A percentile compares a stretch with the other conserved stretches of the same genome.
phyloP scores from a whole-genome alignment of 495 filamentous ascomycete species.

The Xylaria scruposa region DNA sequence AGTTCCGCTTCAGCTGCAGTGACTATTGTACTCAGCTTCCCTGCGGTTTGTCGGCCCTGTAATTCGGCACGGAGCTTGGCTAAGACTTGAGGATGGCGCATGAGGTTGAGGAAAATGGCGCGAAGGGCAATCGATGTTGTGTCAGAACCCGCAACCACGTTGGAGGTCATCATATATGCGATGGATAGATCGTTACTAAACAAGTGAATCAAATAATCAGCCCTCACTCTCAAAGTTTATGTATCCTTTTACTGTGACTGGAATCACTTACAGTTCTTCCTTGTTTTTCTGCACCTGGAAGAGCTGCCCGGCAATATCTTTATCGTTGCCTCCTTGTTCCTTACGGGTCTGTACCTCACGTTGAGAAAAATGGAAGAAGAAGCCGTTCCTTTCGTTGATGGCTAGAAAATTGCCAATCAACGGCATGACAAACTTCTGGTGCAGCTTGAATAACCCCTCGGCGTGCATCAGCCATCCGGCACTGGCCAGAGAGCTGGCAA shows the following conservation, averaged over 20 bases:
- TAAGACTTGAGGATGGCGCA: neutral
- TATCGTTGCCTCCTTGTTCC: slow-evolving; percentile 9
- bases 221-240: neutral
- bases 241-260: neutral
- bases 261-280: slow-evolving; percentile 13
- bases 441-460: neutral
- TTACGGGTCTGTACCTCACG: slow-evolving; percentile 11
- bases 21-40: neutral
- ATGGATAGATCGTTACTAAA: slow-evolving; percentile 11
- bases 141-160: slow-evolving; percentile 24
- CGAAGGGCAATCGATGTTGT: slow-evolving; percentile 19
- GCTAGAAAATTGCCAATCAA: slow-evolving; percentile 14
- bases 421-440: slow-evolving; percentile 16
- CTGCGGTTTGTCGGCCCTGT: neutral
- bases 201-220: neutral
- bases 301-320: slow-evolving; percentile 17
- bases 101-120: slow-evolving; percentile 16
- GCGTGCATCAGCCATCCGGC: slow-evolving; percentile 18
- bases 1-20: neutral
- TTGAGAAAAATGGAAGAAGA: slow-evolving; percentile 18
- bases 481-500: neutral
- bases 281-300: slow-evolving; percentile 18
- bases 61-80: slow-evolving; percentile 16
- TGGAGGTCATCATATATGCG: slow-evolving; percentile 21
- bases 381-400: slow-evolving; percentile 23